phyloP scores from a whole-genome alignment of 352 stramenopile genomes.

The Globisporangium middletonii region DNA sequence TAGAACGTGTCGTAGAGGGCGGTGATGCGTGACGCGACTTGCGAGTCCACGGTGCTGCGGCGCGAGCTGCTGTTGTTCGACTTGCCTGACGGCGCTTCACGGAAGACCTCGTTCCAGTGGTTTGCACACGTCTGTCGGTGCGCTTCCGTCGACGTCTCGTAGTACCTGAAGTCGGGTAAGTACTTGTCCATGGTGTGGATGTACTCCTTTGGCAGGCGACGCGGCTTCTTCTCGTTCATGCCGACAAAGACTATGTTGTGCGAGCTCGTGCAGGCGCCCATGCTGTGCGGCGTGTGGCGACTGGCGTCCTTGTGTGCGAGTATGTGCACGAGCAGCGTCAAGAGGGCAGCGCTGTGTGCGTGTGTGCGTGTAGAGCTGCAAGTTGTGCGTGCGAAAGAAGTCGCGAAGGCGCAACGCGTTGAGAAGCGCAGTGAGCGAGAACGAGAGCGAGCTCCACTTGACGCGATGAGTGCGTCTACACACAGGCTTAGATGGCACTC shows the following conservation, averaged over 20 bases:
- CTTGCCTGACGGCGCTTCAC: conserved; percentile 13
- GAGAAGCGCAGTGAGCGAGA: no score
- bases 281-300: conserved; percentile 9
- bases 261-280: conserved; percentile 16
- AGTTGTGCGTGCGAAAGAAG: no score
- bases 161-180: conserved; percentile 31
- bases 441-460: no score
- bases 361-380: no score
- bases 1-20: conserved; percentile 47
- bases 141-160: conserved; percentile 22
- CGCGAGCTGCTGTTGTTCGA: conserved; percentile 16
- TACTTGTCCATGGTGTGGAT: conserved; percentile 27
- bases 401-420: no score
- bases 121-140: conserved; percentile 25
- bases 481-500: no score
- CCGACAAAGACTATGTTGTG: conserved; percentile 15
- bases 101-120: conserved; percentile 36
- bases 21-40: conserved; percentile 16
- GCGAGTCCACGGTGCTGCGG: conserved; percentile 13
- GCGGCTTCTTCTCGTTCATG: conserved; percentile 1
- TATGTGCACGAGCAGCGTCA: no score
- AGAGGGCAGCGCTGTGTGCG: no score
- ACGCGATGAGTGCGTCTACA: no score
- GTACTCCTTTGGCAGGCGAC: conserved; percentile 17
- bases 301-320: no score